Percentiles rank a stretch among this genome's conserved stretches.
Conservation (phyloP, 2,329 filamentous ascomycete species). For the Amesomyces nigricolor region DNA sequence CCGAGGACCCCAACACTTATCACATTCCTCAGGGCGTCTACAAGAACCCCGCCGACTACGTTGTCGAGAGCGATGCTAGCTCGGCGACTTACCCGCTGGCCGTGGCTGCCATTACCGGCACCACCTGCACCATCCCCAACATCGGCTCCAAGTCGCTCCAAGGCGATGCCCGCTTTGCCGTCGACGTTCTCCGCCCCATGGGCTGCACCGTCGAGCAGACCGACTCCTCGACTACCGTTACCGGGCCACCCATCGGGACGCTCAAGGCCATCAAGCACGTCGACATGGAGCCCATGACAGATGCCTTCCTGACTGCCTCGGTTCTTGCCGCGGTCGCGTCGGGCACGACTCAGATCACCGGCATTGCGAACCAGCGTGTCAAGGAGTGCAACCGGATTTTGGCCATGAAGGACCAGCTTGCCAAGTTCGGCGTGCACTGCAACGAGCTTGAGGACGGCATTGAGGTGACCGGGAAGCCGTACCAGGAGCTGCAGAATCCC, state of each 20-base stretch:
- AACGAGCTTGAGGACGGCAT: slow-evolving; percentile 94
- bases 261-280: slow-evolving; percentile 73
- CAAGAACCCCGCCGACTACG: slow-evolving; percentile 76
- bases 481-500: slow-evolving; percentile 47
- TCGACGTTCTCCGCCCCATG: slow-evolving; percentile 88
- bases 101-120: slow-evolving; percentile 90
- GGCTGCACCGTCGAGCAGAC: slow-evolving; percentile 86
- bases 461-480: slow-evolving; percentile 54
- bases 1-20: slow-evolving; percentile 81
- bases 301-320: slow-evolving; percentile 92
- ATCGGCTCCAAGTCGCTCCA: slow-evolving; percentile 90
- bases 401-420: slow-evolving; percentile 91
- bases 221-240: slow-evolving; percentile 82
- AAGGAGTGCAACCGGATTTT: slow-evolving; percentile 97
- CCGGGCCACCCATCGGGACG: slow-evolving; percentile 69
- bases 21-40: slow-evolving; percentile 84
- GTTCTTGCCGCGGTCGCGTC: slow-evolving; percentile 85
- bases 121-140: slow-evolving; percentile 91
- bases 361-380: slow-evolving; percentile 95
- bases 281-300: slow-evolving; percentile 99
- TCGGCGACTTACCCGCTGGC: slow-evolving; percentile 95
- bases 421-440: slow-evolving; percentile 85
- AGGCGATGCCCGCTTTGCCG: slow-evolving; percentile 88
- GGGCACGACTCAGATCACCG: slow-evolving; percentile 78
- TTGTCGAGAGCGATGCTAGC: slow-evolving; percentile 94